Conservation (phyloP, 1,139 yeast genomes). For the Scheffersomyces stambukii region DNA sequence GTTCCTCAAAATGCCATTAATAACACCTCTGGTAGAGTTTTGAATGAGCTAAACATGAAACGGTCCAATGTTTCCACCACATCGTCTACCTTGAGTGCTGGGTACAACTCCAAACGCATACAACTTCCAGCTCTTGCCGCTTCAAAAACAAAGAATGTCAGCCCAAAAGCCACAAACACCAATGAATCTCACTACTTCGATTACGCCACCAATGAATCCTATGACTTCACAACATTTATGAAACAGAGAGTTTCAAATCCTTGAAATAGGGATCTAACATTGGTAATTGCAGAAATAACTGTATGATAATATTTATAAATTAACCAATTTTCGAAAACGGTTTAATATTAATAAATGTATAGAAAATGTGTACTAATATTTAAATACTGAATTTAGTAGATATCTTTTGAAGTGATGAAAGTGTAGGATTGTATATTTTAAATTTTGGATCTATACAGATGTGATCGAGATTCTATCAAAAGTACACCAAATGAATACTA, state of each 20-base stretch:
- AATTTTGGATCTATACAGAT: no score
- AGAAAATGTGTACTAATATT: no score
- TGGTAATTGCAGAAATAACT: conserved; percentile 1
- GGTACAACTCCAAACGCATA: conserved; percentile 18
- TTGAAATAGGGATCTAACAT: no score
- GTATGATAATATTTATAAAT: conserved; percentile 1
- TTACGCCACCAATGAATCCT: conserved; percentile 23
- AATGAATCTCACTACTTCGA: conserved; percentile 22
- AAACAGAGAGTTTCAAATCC: no score
- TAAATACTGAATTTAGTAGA: no score
- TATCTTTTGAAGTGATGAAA: no score
- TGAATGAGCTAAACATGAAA: conserved; percentile 5
- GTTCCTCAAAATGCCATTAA: conserved; percentile 1
- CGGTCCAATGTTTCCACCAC: conserved; percentile 11
- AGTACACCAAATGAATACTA: no score
- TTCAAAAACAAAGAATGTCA: conserved; percentile 1
- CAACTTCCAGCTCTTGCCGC: conserved; percentile 8
- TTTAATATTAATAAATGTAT: no score
- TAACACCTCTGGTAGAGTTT: conserved; percentile 6
- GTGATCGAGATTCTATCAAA: no score
- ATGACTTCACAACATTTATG: conserved; percentile 38
- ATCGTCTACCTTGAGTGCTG: conserved; percentile 12
- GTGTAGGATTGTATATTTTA: no score
- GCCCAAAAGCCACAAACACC: conserved; percentile 2
- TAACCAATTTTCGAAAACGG: conserved; percentile 2